Percentiles rank a stretch among this genome's conserved stretches.
Conservation (phyloP, 352 stramenopile species). For the Phytophthora cactorum region DNA sequence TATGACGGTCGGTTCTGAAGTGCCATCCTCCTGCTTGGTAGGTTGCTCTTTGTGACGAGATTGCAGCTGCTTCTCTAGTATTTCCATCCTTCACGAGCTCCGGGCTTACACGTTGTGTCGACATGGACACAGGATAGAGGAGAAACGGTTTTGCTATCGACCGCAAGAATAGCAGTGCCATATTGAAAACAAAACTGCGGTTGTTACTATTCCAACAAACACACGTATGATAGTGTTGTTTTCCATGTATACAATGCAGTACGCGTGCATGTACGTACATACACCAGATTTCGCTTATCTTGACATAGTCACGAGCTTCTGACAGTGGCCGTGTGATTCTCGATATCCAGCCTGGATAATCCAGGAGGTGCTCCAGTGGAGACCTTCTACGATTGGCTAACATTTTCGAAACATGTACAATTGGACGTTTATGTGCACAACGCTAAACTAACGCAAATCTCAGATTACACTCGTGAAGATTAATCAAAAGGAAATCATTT, state of each 20-base stretch:
- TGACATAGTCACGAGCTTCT: not conserved
- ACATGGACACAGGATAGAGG: conserved; percentile 16
- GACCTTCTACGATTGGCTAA: not conserved
- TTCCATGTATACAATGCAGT: too few relatives aligned
- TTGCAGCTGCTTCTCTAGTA: conserved; percentile 11
- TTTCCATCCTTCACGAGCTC: conserved; percentile 23
- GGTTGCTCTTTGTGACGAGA: conserved; percentile 6
- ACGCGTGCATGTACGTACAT: too few relatives aligned
- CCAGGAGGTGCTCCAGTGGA: not conserved
- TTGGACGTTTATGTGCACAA: conserved; percentile 2
- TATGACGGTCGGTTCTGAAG: conserved; percentile 20
- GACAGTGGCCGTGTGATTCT: not conserved
- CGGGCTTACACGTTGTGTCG: not conserved
- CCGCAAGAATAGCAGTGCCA: conserved; percentile 23
- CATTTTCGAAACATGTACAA: not conserved
- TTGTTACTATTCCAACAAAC: too few relatives aligned
- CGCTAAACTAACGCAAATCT: conserved; percentile 2
- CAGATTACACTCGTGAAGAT: not conserved
- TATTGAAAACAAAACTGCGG: too few relatives aligned
- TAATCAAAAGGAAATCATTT: too few relatives aligned
- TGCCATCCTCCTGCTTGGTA: conserved; percentile 18
- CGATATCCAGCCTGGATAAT: not conserved
- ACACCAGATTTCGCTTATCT: not conserved
- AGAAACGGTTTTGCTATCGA: conserved; percentile 14
- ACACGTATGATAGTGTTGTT: too few relatives aligned